Percentiles rank a stretch among this genome's conserved stretches.
phyloP scores from a whole-genome alignment of 139 green algal genomes.

The Chlorella sp. region DNA sequence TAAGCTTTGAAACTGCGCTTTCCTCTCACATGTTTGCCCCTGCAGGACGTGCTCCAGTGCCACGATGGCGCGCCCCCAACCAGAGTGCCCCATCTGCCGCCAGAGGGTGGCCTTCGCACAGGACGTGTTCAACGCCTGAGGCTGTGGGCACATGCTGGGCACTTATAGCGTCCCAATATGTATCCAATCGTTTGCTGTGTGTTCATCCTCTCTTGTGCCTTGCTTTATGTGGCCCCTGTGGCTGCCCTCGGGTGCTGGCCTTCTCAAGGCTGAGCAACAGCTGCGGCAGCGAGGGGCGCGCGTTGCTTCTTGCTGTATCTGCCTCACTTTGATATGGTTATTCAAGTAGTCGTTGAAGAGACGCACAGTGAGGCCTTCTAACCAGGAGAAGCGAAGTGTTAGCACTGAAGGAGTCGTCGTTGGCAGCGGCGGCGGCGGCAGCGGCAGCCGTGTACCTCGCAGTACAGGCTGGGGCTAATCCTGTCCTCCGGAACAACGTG shows the following conservation, averaged over 20 bases:
- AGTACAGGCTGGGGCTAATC: neutral
- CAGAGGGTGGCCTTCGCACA: neutral
- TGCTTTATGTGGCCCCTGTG: too few relatives aligned
- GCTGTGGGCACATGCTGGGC: too few relatives aligned
- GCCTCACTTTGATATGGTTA: too few relatives aligned
- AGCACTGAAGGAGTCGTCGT: neutral
- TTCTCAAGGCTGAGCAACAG: too few relatives aligned
- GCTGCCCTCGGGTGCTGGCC: too few relatives aligned
- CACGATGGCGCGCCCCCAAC: neutral
- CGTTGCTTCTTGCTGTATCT: too few relatives aligned
- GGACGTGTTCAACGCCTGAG: neutral
- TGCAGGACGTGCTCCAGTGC: neutral
- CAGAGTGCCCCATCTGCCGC: slow-evolving; percentile 6
- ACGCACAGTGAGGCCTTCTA: neutral
- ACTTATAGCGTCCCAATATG: too few relatives aligned
- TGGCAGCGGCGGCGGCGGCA: too few relatives aligned
- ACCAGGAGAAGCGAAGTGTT: neutral
- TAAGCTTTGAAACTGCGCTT: neutral
- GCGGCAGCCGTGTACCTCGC: neutral
- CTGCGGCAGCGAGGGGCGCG: too few relatives aligned
- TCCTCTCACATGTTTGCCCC: neutral
- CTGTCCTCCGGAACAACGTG: too few relatives aligned
- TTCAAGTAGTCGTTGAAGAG: too few relatives aligned
- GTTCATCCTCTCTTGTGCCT: neutral
- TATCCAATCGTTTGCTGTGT: neutral